Conservation (phyloP, 306 rosid species). For the Hylodesmum podocarpum region DNA sequence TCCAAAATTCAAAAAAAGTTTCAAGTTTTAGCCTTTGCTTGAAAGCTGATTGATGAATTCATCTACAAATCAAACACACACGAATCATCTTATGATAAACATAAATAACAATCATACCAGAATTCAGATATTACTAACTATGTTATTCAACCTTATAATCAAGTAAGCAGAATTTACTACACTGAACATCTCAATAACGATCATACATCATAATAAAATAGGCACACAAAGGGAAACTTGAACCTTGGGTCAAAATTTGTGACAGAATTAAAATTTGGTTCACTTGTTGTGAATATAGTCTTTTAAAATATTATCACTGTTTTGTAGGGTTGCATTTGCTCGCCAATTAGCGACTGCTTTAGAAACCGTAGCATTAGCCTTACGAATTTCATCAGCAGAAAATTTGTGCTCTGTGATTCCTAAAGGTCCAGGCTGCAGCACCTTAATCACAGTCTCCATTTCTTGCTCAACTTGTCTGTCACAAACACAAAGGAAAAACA, state of each 20-base stretch:
- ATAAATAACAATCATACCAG: not conserved
- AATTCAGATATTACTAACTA: slow-evolving; percentile 2
- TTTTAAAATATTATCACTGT: slow-evolving; percentile 42
- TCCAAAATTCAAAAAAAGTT: too few species aligned
- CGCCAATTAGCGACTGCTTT: slow-evolving; percentile 78
- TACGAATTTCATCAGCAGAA: slow-evolving; percentile 65
- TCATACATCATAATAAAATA: not conserved
- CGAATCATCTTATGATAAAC: not conserved
- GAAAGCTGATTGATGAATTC: too few species aligned
- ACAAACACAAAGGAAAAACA: not conserved
- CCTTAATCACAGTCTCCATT: slow-evolving; percentile 81
- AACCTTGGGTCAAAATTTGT: not conserved
- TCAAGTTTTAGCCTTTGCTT: too few species aligned
- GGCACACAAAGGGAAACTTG: not conserved
- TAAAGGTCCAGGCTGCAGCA: slow-evolving; percentile 91
- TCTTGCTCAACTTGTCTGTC: slow-evolving; percentile 80
- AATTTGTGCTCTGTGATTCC: slow-evolving; percentile 87
- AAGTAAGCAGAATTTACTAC: slow-evolving; percentile 2
- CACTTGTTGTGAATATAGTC: slow-evolving; percentile 52
- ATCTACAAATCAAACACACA: too few species aligned
- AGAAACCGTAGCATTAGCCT: slow-evolving; percentile 59
- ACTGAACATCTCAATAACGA: not conserved
- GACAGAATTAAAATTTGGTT: not conserved
- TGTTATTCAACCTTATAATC: not conserved
- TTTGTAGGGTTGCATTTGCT: slow-evolving; percentile 49